Base-by-base conservation (phyloP, 2,329 filamentous ascomycete species). In the Colletotrichum scovillei region DNA sequence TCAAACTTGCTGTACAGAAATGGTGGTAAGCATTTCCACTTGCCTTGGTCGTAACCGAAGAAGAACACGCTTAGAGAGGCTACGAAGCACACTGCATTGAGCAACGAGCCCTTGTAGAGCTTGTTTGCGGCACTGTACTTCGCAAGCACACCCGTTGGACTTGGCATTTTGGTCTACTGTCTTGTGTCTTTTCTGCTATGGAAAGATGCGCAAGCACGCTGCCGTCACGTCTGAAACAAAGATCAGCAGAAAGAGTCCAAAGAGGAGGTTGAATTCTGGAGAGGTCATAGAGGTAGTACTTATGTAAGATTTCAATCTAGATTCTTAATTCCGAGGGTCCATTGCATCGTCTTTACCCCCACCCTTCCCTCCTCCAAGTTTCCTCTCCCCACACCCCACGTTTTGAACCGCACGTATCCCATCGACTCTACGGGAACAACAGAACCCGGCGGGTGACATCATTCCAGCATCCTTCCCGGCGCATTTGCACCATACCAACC, bases 51-150 rank as follows among this genome's bases (percentile, higher is more conserved):
- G 76, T 88, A 88, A 52, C 87, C 91, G 76, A 92, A 92, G 84
- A 93, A 92, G 80, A 93, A 91, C 75, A 92, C 93, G 16, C 90
- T 92, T 16, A 93, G 80, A 1, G 86, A 91, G 1, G 91, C 91
- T 16, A 93, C 83, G 60, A 86, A 87, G 79, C 92, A 92, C 80
- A 93, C 88, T 49, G 88, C 88, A 69, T 91, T 85, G 68, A 92
- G 86, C 73, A 92, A 85, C 55, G 81, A 80, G 22, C 84, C 80
- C 82, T 91, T 91, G 82, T 91, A 84, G 5, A 89, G 80, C 75
- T 83, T 84, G 78, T 90, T 85, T 68, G 88, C 87, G 12, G 90
- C 83, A 22, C 67, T 71, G 49, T 71, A 67, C 26, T 46, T 67
- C n/a, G 46, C 68, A 16, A 67, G 56, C 7, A 24, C 30, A 56